Evolutionary conservation across 2,329 filamentous ascomycete species (phyloP).

Genomic region (Pseudocercospora fijiensis): DNA sequence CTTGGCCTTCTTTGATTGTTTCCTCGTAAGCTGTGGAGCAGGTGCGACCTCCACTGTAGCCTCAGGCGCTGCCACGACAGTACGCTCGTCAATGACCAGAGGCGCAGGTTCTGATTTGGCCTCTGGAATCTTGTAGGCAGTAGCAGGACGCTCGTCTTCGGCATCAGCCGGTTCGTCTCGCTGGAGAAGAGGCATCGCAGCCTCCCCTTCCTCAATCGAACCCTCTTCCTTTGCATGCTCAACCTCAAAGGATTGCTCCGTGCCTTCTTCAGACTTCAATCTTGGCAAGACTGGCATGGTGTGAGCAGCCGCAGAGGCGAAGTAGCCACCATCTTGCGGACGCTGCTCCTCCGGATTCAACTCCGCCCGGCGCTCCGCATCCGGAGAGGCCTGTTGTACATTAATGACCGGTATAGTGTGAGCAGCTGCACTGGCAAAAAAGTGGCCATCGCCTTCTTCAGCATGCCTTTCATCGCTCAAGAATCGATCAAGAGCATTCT

Average conservation of each 20-base stretch:
- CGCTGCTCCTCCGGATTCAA: neutral
- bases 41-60: constrained; percentile 9
- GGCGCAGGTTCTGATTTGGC: constrained; percentile 21
- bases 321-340: constrained; percentile 4
- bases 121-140: constrained; percentile 19
- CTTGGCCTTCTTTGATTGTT: constrained; percentile 34
- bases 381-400: neutral
- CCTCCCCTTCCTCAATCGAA: neutral
- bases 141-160: constrained; percentile 14
- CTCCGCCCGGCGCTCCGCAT: neutral
- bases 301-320: constrained; percentile 24
- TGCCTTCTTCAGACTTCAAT: neutral
- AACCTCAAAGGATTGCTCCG: neutral
- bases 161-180: neutral
- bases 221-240: neutral
- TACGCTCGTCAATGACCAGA: constrained; percentile 24
- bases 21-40: constrained; percentile 26
- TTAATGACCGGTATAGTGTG: constrained; percentile 19
- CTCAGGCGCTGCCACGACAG: constrained; percentile 13
- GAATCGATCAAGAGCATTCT: constrained; percentile 13
- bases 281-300: constrained; percentile 18
- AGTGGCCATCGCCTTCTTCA: neutral
- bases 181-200: constrained; percentile 7
- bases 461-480: constrained; percentile 5
- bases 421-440: constrained; percentile 23